Evolutionary conservation across 2,329 filamentous ascomycete genomes (phyloP).

Genomic region (Botrytis sinoallii): DNA sequence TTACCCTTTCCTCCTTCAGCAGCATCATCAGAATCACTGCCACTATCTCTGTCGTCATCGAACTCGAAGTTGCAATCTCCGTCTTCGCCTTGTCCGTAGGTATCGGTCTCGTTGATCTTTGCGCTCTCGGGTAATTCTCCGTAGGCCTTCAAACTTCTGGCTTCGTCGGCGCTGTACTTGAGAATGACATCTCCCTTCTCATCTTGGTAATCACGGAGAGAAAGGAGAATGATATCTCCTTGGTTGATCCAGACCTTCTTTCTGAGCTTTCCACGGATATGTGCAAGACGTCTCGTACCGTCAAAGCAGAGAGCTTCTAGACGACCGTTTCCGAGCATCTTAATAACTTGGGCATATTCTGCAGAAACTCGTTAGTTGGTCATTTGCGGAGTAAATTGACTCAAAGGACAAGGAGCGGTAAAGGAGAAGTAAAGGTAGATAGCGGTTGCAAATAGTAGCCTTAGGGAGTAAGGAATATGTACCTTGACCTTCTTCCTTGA

Average conservation of each 20-base stretch:
- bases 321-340: conserved; percentile 95
- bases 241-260: conserved; percentile 99
- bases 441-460: neutral
- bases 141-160: conserved; percentile 91
- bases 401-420: conserved; percentile 41
- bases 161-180: conserved; percentile 96
- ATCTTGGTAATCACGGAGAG: conserved; percentile 88
- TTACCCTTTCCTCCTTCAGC: conserved; percentile 54
- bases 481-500: conserved; percentile 97
- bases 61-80: conserved; percentile 98
- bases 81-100: conserved; percentile 85
- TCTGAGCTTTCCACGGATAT: conserved; percentile 92
- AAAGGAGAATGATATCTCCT: conserved; percentile 87
- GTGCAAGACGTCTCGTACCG: conserved; percentile 78
- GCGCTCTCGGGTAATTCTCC: conserved; percentile 95
- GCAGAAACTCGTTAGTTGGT: conserved; percentile 24
- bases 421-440: conserved; percentile 2
- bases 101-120: conserved; percentile 99
- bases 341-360: conserved; percentile 83
- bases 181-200: conserved; percentile 91
- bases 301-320: conserved; percentile 92
- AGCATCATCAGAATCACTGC: conserved; percentile 49
- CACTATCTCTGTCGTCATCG: conserved; percentile 78
- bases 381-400: neutral
- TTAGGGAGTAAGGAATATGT: conserved; percentile 29